These are phyloP conservation scores for Ilex paraguariensis DNA, from an alignment of 305 asterid genomes.

Conservation along the genomic window DNA sequence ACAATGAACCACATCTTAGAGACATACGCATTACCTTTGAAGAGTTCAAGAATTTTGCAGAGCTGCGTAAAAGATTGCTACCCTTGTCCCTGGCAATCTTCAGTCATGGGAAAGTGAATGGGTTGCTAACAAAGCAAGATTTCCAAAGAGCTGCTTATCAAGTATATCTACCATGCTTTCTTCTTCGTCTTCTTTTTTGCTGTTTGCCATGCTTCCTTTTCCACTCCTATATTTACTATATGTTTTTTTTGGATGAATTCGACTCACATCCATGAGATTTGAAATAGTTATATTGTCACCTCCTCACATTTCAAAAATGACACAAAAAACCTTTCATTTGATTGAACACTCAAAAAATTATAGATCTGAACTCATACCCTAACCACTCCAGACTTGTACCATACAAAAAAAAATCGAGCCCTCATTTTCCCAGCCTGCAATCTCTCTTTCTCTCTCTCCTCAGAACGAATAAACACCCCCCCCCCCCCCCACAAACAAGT, in stretches of 20 bases:
- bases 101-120: slow-evolving; percentile 72
- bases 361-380: too few species aligned
- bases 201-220: neutral
- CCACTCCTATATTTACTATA: too few species aligned
- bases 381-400: too few species aligned
- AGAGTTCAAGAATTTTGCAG: slow-evolving; percentile 65
- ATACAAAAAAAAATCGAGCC: too few species aligned
- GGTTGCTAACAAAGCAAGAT: slow-evolving; percentile 60
- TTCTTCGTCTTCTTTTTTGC: neutral
- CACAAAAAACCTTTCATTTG: too few species aligned
- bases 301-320: too few species aligned
- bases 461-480: too few species aligned
- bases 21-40: slow-evolving; percentile 47
- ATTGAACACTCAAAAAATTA: too few species aligned
- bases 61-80: slow-evolving; percentile 44
- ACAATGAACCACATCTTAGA: slow-evolving; percentile 42
- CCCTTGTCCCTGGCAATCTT: slow-evolving; percentile 74
- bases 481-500: neutral
- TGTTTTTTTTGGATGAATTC: neutral
- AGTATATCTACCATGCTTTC: slow-evolving; percentile 22
- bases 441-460: neutral
- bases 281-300: too few species aligned
- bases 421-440: too few species aligned
- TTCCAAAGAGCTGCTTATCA: slow-evolving; percentile 71
- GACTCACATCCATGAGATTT: neutral